Evolutionary conservation across 345 rosid species (phyloP), one percentile per base, ranked within the genome.

Genomic region (Citrus maxima): DNA sequence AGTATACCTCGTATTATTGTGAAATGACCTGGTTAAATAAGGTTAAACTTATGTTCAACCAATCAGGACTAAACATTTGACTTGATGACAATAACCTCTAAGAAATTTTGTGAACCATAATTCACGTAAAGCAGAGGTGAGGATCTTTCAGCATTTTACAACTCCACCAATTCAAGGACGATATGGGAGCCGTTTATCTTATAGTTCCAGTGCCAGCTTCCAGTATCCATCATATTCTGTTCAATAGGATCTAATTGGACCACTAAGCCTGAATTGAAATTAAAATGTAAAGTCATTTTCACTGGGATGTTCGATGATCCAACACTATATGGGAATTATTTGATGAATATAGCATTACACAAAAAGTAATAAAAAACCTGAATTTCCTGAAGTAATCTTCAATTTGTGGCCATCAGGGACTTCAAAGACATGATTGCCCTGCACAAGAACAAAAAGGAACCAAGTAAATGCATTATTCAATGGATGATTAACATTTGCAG

Each of bases 181-280:
- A 92, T 88, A 87, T 87, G 91, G 34, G 86, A 27, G 68, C 90
- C 92, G 0, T 87, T 71, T 67, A 88, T 76, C 80, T 86, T 72
- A 93, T 91, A 93, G 75, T 87, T 88, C 99, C 98, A 95, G 64
- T 87, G 87, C 98, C 98, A 93, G 87, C 92, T 93, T 82, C 99
- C 98, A 34, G 83, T 87, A 71, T 92, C 91, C 84, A 83, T 83
- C 86, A 78, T 61, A 54, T 76, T 83, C 35, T 81, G 80, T 66
- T 89, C 86, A 28, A 92, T 82, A 40, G 88, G 88, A 78, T 85
- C 88, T 66, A 91, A 77, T 69, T 88, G 86, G 65, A 89, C 87
- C 63, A 77, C 79, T 75, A 88, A 80, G 79, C 90, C 98, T 93
- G 86, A 71, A 79, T 75, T 54, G 37, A 34, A 68, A 77, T 32